Conservation (phyloP, 2,329 filamentous ascomycete species). For the Colletotrichum lupini region DNA sequence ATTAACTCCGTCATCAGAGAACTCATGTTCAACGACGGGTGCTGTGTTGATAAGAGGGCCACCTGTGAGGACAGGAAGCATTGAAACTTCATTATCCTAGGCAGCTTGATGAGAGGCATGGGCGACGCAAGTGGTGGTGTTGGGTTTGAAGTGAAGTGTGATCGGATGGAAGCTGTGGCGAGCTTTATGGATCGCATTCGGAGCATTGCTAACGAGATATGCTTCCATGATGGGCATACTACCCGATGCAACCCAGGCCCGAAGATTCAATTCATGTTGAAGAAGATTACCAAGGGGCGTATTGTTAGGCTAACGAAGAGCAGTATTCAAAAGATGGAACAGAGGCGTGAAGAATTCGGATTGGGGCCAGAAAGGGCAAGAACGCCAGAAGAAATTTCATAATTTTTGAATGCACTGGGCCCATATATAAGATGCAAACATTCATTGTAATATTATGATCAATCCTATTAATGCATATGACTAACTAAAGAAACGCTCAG, state of each 20-base stretch:
- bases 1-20: neutral
- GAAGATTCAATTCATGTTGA: neutral
- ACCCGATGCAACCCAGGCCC: neutral
- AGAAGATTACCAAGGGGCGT: fast-evolving
- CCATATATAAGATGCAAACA: too few species aligned
- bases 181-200: neutral
- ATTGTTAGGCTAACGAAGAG: neutral
- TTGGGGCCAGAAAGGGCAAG: neutral
- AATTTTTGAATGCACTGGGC: too few species aligned
- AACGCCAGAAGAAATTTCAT: neutral
- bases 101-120: neutral
- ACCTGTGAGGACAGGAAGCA: neutral
- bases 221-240: neutral
- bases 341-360: neutral
- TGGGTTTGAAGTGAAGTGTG: neutral
- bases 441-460: neutral
- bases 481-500: neutral
- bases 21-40: neutral
- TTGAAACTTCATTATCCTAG: constrained; percentile 16
- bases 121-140: neutral
- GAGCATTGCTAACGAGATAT: neutral
- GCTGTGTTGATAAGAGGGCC: constrained; percentile 1
- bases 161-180: neutral
- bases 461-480: neutral
- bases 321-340: neutral